phyloP scores from a whole-genome alignment of 371 early-diverging fungal species.

The Mortierella polycephala region DNA sequence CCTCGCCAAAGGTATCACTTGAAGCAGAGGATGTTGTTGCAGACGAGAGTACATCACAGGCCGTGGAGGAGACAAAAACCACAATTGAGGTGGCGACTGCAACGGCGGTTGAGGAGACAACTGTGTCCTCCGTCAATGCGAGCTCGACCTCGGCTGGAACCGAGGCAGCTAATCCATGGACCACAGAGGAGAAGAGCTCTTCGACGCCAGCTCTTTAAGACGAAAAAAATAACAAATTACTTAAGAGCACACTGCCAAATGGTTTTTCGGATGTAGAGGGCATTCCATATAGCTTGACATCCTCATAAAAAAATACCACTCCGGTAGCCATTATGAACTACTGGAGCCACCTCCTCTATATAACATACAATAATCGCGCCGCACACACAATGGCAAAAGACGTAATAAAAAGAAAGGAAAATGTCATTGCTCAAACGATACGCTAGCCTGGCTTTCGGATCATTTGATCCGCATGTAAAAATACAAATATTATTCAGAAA shows the following conservation, averaged over 20 bases:
- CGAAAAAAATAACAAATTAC: neutral
- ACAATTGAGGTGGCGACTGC: conserved; percentile 21
- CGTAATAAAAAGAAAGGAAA: no score
- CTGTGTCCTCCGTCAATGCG: conserved; percentile 39
- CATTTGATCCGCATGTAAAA: neutral
- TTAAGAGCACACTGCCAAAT: no score
- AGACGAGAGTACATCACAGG: neutral
- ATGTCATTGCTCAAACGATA: no score
- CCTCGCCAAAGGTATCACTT: conserved; percentile 20
- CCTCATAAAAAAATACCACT: no score
- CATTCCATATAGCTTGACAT: no score
- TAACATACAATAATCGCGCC: no score
- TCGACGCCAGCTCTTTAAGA: conserved; percentile 5
- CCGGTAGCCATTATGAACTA: no score
- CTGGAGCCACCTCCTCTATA: no score
- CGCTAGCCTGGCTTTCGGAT: neutral
- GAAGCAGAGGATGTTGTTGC: conserved; percentile 8
- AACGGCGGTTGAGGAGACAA: conserved; percentile 21
- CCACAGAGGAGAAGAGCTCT: conserved; percentile 26
- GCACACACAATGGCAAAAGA: no score
- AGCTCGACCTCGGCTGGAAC: conserved; percentile 42
- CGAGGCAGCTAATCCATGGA: conserved; percentile 40
- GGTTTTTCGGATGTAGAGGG: no score
- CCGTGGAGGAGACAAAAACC: conserved; percentile 22
- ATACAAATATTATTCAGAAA: neutral